These are phyloP conservation scores for Chaetomium sp. DNA, from an alignment of 2,329 filamentous ascomycete species.

Conservation along the genomic window DNA sequence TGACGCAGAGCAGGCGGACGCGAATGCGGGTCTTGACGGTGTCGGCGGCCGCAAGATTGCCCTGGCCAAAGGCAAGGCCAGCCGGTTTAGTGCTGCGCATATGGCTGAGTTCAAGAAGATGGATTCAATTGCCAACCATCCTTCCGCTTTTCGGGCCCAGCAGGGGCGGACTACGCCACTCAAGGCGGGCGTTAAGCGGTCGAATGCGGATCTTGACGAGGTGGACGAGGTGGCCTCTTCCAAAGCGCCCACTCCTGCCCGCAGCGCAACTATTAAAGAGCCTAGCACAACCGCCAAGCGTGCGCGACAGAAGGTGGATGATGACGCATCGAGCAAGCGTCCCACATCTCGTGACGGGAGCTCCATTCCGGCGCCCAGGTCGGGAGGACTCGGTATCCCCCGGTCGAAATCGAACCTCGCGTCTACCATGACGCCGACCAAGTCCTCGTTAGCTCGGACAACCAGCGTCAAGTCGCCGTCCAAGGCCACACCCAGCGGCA, in stretches of 20 bases:
- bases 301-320: conserved; percentile 56
- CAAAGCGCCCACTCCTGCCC: conserved; percentile 23
- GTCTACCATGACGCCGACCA: conserved; percentile 70
- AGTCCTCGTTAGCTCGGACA: conserved; percentile 62
- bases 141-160: conserved; percentile 66
- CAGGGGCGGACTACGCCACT: conserved; percentile 48
- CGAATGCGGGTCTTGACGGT: conserved; percentile 26
- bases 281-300: conserved; percentile 57
- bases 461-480: conserved; percentile 50
- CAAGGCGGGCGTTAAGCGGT: conserved; percentile 45
- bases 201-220: conserved; percentile 50
- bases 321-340: conserved; percentile 63
- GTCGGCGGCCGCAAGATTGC: conserved; percentile 63
- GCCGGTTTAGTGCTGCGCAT: conserved; percentile 78
- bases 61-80: conserved; percentile 67
- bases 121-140: conserved; percentile 87
- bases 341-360: conserved; percentile 49
- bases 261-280: conserved; percentile 16
- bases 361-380: conserved; percentile 45
- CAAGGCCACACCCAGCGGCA: conserved; percentile 38
- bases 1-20: conserved; percentile 46
- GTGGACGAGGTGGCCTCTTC: conserved; percentile 33
- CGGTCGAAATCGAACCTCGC: conserved; percentile 44
- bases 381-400: conserved; percentile 36
- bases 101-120: conserved; percentile 92